phyloP scores from a whole-genome alignment of 495 filamentous ascomycete genomes.

The Diplogelasinospora grovesii region DNA sequence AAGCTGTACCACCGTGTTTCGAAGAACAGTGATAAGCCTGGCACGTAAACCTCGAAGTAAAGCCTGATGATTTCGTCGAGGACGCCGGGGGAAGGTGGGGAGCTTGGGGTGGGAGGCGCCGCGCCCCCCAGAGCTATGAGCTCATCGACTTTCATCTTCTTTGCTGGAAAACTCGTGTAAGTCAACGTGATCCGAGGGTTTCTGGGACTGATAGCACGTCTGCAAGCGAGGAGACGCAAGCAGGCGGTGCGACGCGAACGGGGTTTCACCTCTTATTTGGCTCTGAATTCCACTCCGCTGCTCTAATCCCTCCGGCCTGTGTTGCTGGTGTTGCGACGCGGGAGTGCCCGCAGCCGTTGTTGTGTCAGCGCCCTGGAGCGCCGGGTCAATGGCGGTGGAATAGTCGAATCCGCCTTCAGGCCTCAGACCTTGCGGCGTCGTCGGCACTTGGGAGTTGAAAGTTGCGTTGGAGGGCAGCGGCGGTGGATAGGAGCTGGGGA shows the following conservation, averaged over 20 bases:
- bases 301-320: conserved; percentile 21
- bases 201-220: conserved; percentile 20
- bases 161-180: conserved; percentile 53
- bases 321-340: conserved; percentile 31
- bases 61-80: conserved; percentile 67
- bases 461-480: conserved; percentile 20
- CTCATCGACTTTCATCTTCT: conserved; percentile 67
- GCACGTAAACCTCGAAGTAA: conserved; percentile 68
- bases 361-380: conserved; percentile 48
- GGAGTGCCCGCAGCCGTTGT: conserved; percentile 27
- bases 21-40: conserved; percentile 70
- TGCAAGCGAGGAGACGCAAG: conserved; percentile 16
- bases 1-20: conserved; percentile 76
- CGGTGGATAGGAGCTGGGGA: conserved; percentile 23
- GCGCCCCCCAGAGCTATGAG: conserved; percentile 62
- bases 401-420: conserved; percentile 58
- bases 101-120: conserved; percentile 52
- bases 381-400: conserved; percentile 66
- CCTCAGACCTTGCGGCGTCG: conserved; percentile 51
- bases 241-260: conserved; percentile 13
- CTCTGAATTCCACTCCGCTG: conserved; percentile 11
- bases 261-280: conserved; percentile 23
- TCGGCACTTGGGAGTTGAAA: conserved; percentile 33
- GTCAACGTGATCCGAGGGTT: conserved; percentile 32
- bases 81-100: conserved; percentile 42